Conservation (phyloP, 148 eudicot species). For the Rhododendron molle region DNA sequence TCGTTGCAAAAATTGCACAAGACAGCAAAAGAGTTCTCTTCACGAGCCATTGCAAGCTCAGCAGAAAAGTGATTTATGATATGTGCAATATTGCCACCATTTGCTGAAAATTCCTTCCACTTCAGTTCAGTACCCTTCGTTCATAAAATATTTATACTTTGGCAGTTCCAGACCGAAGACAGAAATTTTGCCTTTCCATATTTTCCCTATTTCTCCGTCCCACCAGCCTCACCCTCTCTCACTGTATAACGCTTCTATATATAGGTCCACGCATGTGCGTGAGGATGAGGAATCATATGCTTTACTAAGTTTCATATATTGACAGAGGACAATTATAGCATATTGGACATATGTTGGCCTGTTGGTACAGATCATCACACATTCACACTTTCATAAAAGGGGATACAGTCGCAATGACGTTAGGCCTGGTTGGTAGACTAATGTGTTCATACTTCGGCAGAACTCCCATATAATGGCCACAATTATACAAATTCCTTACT, state of each 20-base stretch:
- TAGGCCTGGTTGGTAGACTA: neutral
- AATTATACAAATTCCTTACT: neutral
- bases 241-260: neutral
- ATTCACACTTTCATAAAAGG: neutral
- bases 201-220: neutral
- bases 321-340: neutral
- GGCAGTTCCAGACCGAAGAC: neutral
- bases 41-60: neutral
- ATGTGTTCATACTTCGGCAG: neutral
- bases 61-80: neutral
- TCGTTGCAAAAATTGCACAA: neutral
- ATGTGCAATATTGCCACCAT: neutral
- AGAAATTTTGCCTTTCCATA: neutral
- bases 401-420: neutral
- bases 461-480: neutral
- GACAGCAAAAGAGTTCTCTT: constrained; percentile 1
- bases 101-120: neutral
- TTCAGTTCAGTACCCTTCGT: neutral
- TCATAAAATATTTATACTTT: neutral
- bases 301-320: neutral
- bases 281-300: neutral
- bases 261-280: neutral
- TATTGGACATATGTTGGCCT: neutral
- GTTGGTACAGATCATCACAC: neutral
- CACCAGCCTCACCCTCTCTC: neutral